Evolutionary conservation across 2,329 filamentous ascomycete species (phyloP), one percentile per base, ranked within the genome.

Genomic region (Phialophora macrospora): DNA sequence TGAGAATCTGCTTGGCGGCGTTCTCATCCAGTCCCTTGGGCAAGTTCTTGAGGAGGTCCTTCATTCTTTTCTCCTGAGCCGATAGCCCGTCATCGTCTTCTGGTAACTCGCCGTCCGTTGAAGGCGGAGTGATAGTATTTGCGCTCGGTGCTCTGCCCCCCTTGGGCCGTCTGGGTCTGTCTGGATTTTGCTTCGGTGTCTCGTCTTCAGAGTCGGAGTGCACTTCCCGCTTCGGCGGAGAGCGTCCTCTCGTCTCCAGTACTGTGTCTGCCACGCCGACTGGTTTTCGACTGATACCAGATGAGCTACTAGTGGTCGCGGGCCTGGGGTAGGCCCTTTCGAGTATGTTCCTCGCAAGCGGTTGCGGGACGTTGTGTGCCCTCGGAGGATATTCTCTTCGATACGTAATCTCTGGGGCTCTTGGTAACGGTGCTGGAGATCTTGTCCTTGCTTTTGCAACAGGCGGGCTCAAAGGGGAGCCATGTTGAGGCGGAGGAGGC

Each of bases 1-100:
- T 97, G 64, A 98, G 83, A 32, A 99, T 97, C 68, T 97, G 92
- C 73, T 91, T 91, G 0, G 94, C 95, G 3, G 93, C 91, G 28
- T 84, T 81, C 70, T 89, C 86, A 74, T 99, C 95, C 2, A 97
- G 87, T 0, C 93, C 93, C 60, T 88, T 85, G 0, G 93, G 93
- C 0, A 98, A 79, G 63, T 89, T 89, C 74, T 91, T 92, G 74
- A 97, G 80, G 24, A 96, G 82, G 8, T 83, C 77, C 56, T 83
- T 80, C 68, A 91, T 87, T 56, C 84, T 86, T 60, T 82, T 82
- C 69, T 90, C 85, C 49, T 69, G 65, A 6, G 63, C 66, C 7
- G 63, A 90, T 9, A 81, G 80, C 22, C 77, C 78, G 57, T 84
- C 78, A 28, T 80, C 78, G 28, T 80, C 78, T 41, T 83, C 82